phyloP scores from a whole-genome alignment of 2,329 filamentous ascomycete species.

The Xylariaceae sp. region DNA sequence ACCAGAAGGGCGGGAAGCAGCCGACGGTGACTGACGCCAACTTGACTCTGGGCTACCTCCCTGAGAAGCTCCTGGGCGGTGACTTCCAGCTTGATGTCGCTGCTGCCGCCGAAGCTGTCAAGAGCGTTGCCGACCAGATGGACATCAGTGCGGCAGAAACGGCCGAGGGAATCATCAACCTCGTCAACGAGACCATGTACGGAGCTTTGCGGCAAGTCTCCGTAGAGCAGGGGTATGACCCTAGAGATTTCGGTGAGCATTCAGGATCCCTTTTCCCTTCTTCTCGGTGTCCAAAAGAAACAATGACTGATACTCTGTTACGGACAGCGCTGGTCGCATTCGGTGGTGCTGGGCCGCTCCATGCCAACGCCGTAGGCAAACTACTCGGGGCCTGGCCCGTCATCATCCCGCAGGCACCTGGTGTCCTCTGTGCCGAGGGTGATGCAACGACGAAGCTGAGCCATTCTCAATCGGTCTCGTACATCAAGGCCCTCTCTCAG shows the following conservation, averaged over 20 bases:
- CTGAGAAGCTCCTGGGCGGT: conserved; percentile 36
- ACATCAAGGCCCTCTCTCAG: conserved; percentile 32
- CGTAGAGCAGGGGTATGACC: conserved; percentile 44
- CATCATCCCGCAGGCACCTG: conserved; percentile 43
- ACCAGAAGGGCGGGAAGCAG: conserved; percentile 36
- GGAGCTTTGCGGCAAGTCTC: conserved; percentile 42
- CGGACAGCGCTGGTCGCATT: conserved; percentile 43
- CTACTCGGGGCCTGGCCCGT: conserved; percentile 43
- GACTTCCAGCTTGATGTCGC: conserved; percentile 35
- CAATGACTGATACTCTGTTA: too few relatives aligned
- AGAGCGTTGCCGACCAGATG: conserved; percentile 37
- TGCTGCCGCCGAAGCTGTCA: conserved; percentile 33
- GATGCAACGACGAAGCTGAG: conserved; percentile 42
- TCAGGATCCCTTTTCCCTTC: too few relatives aligned
- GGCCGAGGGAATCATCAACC: conserved; percentile 39
- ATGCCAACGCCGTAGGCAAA: conserved; percentile 41
- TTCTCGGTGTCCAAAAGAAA: too few relatives aligned
- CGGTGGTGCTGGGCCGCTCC: conserved; percentile 43
- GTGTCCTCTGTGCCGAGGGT: conserved; percentile 41
- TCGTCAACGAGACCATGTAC: conserved; percentile 45
- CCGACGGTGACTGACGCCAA: conserved; percentile 44
- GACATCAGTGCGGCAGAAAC: conserved; percentile 32
- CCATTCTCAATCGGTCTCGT: conserved; percentile 37
- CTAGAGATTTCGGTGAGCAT: conserved; percentile 41
- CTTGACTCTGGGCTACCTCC: conserved; percentile 38